Base-by-base conservation (phyloP, 2,329 filamentous ascomycete species). In the Rhynchosporium agropyri region DNA sequence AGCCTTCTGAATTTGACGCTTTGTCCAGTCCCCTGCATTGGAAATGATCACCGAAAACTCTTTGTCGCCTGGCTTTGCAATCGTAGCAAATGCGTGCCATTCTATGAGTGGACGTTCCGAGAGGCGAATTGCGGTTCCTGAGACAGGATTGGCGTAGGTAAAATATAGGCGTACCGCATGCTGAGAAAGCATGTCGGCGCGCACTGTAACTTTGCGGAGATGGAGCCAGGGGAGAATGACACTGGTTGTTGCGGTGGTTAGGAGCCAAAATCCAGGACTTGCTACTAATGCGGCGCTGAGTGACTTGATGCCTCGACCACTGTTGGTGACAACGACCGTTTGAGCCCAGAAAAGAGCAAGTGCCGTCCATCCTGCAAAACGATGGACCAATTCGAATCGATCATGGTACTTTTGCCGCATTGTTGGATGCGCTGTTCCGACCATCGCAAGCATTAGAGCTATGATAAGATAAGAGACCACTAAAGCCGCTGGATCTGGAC, bases 81-180 rank as follows among this genome's bases (percentile, higher is more conserved):
- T 89, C 1, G 87, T 88, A 49, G 89, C 90, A 72, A 93, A 93
- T 0, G 86, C 84, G 76, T 93, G 90, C 81, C 88, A 91, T 75
- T 93, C 89, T 8, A 81, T 76, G 45, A 91, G 78, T 0, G 89
- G 89, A 8, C 80, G 79, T 59, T 82, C 81, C 3, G 88, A 84
- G 29, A 92, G 76, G 46, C 88, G 84, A 58, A 85, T 79, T 51
- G 81, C 82, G 62, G 82, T 81, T 65, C 84, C 81, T 62, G 82
- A 80, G 58, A 82, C 79, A 8, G 86, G 84, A 28, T 83, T 80
- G 20, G 83, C 81, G 75, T 89, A 87, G 71, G 81, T 79, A 71
- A 92, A 89, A 72, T 89, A 84, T 26, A 95, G 82, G 46, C 87
- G 84, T 36, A 91, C 78, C 45, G 90, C 90, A 76, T 93, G 90